Evolutionary conservation across 139 green algal species (phyloP).

Genomic region (Coccomyxa sp.): DNA sequence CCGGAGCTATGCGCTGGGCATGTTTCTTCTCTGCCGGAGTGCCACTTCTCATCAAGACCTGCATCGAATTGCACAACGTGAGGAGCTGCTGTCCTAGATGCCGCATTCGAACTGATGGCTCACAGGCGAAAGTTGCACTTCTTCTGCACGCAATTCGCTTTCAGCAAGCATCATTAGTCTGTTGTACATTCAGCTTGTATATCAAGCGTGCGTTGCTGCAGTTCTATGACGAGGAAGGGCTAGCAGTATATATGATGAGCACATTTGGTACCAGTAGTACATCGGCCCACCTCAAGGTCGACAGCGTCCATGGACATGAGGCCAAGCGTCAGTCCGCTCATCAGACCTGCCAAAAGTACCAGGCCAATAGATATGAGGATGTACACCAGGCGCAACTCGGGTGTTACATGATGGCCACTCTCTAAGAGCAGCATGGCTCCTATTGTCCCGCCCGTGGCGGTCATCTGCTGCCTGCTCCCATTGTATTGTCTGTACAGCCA

Average conservation of each 20-base stretch:
- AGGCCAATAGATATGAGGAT: too few relatives aligned
- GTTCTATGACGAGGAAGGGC: background rate
- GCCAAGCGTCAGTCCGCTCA: conserved; percentile 68
- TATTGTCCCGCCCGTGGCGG: too few relatives aligned
- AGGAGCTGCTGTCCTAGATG: background rate
- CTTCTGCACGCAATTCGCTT: background rate
- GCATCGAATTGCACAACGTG: background rate
- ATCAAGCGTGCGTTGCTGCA: background rate
- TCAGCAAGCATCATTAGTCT: background rate
- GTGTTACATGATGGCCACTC: too few relatives aligned
- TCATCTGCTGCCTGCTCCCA: too few relatives aligned
- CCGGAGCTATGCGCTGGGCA: conserved; percentile 24
- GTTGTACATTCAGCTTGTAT: background rate
- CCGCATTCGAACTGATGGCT: background rate
- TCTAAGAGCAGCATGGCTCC: too few relatives aligned
- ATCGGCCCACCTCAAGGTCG: conserved; percentile 46
- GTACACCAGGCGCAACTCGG: too few relatives aligned
- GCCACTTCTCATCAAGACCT: conserved; percentile 45
- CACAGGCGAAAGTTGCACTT: background rate
- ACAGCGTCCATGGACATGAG: conserved; percentile 54
- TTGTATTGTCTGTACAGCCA: too few relatives aligned
- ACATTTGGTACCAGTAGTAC: background rate
- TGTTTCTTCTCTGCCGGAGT: conserved; percentile 25
- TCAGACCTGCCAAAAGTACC: conserved; percentile 12
- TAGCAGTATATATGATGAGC: background rate